Evolutionary conservation across 116 monocot genomes (phyloP).

Genomic region (Papilionanthe hybrid): DNA sequence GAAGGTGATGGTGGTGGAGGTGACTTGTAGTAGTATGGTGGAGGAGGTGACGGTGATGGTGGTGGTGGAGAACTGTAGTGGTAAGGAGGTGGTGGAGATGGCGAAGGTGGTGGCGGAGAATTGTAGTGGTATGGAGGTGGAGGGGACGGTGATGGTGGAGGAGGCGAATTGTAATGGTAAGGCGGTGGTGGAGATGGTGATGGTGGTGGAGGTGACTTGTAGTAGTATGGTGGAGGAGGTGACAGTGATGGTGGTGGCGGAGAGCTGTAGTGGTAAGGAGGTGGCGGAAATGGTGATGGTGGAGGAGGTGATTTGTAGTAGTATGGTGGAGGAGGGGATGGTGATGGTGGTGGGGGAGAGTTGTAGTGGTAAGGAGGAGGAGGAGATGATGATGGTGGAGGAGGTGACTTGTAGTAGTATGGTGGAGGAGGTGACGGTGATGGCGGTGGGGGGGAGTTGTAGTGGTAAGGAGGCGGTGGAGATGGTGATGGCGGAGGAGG

Average conservation of each 20-base stretch:
- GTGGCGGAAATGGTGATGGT: not conserved
- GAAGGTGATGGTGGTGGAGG: constrained; percentile 18
- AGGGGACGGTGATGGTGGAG: not conserved
- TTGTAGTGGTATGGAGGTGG: no score
- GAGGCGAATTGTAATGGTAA: not conserved
- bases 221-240: constrained; percentile 22
- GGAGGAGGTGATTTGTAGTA: constrained; percentile 2
- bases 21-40: constrained; percentile 27
- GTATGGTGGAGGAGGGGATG: constrained; percentile 19
- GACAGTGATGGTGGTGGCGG: constrained; percentile 18
- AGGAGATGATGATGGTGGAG: constrained; percentile 14
- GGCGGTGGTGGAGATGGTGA: not conserved
- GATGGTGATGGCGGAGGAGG: constrained; percentile 26
- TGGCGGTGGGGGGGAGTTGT: constrained; percentile 12
- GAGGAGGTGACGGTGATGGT: constrained; percentile 19
- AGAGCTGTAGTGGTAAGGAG: constrained; percentile 19
- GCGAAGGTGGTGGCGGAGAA: constrained; percentile 1
- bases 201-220: not conserved
- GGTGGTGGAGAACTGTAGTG: constrained; percentile 24
- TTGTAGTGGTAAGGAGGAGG: constrained; percentile 14
- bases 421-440: not conserved
- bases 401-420: constrained; percentile 27
- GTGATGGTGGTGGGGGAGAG: constrained; percentile 12
- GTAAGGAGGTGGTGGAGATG: constrained; percentile 10
- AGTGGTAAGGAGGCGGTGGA: constrained; percentile 4